Conservation (phyloP, 2,329 filamentous ascomycete species). For the Colletotrichum cereale region DNA sequence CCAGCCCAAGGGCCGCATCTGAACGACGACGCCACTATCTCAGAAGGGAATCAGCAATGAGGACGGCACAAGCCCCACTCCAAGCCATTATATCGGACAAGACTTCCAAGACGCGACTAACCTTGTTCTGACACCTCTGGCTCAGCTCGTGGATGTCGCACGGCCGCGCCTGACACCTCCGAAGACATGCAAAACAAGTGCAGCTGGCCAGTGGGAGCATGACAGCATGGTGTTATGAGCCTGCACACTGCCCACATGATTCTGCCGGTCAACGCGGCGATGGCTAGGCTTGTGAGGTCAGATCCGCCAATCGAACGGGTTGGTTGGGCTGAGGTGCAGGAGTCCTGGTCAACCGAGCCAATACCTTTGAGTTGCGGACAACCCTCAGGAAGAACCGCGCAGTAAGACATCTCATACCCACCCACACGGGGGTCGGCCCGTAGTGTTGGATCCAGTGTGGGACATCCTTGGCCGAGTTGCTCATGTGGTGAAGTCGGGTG, state of each 20-base stretch:
- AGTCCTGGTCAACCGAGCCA: slow-evolving; percentile 26
- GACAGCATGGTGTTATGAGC: slow-evolving; percentile 31
- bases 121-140: slow-evolving; percentile 34
- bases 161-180: slow-evolving; percentile 37
- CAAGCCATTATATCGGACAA: neutral
- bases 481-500: slow-evolving; percentile 23
- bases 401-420: slow-evolving; percentile 16
- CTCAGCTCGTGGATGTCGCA: neutral
- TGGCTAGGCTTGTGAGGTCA: neutral
- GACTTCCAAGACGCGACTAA: slow-evolving; percentile 36
- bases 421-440: slow-evolving; percentile 36
- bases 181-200: slow-evolving; percentile 20
- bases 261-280: slow-evolving; percentile 23
- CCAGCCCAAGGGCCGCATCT: slow-evolving; percentile 2
- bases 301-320: slow-evolving; percentile 35
- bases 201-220: slow-evolving; percentile 20
- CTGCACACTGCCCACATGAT: slow-evolving; percentile 33
- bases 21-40: slow-evolving; percentile 7
- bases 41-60: slow-evolving; percentile 7
- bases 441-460: slow-evolving; percentile 21
- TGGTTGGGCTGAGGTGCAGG: slow-evolving; percentile 30
- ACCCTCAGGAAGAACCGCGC: slow-evolving; percentile 35
- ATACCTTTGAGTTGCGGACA: slow-evolving; percentile 23
- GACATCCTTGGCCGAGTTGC: neutral
- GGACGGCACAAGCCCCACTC: neutral